phyloP scores from a whole-genome alignment of 805 yeast genomes.

The Ogataea zsoltii region DNA sequence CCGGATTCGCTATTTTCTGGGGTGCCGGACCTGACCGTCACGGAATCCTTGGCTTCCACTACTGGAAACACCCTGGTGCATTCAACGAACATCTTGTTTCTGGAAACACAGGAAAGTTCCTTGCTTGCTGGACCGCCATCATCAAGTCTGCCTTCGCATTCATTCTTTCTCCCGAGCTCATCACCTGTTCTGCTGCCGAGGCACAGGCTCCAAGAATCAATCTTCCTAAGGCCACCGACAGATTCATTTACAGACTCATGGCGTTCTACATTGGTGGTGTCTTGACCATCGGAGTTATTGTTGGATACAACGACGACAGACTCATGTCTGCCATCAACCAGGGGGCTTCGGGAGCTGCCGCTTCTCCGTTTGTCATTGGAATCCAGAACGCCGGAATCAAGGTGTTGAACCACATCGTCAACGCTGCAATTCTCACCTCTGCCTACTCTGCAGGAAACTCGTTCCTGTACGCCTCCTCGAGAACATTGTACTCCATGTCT shows the following conservation, averaged over 20 bases:
- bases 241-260: constrained; percentile 62
- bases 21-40: constrained; percentile 60
- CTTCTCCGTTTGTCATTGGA: constrained; percentile 68
- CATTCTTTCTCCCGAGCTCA: constrained; percentile 63
- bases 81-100: constrained; percentile 50
- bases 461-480: constrained; percentile 42
- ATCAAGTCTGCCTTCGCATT: constrained; percentile 69
- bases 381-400: constrained; percentile 60
- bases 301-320: constrained; percentile 50
- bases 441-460: constrained; percentile 55
- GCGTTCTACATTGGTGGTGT: constrained; percentile 60
- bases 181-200: constrained; percentile 60
- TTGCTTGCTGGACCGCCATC: constrained; percentile 62
- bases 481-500: constrained; percentile 44
- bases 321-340: constrained; percentile 45
- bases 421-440: constrained; percentile 60
- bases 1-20: constrained; percentile 55
- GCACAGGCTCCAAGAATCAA: constrained; percentile 58
- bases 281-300: constrained; percentile 60
- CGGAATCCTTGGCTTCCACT: constrained; percentile 65
- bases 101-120: constrained; percentile 61
- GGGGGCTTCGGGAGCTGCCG: constrained; percentile 54
- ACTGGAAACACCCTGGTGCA: constrained; percentile 52
- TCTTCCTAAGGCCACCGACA: constrained; percentile 60
- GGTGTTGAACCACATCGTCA: constrained; percentile 60